Evolutionary conservation across 306 rosid genomes (phyloP).

Genomic region (Cicer cuneatum): DNA sequence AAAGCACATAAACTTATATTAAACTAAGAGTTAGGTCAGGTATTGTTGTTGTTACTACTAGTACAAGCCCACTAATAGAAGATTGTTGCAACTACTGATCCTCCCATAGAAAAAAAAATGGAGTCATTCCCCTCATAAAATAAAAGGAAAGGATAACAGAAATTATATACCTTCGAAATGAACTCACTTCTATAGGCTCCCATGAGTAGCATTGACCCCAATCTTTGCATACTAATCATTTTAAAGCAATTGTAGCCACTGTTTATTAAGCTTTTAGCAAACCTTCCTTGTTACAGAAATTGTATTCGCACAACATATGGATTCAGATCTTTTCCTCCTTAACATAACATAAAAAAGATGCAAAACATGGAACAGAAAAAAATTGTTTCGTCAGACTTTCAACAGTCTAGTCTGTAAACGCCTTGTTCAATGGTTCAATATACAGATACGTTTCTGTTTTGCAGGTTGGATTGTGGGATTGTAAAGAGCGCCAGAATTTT

Average conservation of each 20-base stretch:
- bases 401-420: conserved; percentile 11
- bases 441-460: conserved; percentile 33
- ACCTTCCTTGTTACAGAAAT: conserved; percentile 8
- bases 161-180: conserved; percentile 18
- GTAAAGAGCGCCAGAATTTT: conserved; percentile 68
- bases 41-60: conserved; percentile 4
- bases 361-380: background rate
- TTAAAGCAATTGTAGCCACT: conserved; percentile 28
- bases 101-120: background rate
- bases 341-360: conserved; percentile 9
- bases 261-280: conserved; percentile 20
- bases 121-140: background rate
- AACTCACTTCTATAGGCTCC: conserved; percentile 17
- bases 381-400: conserved; percentile 7
- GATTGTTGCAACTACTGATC: conserved; percentile 5
- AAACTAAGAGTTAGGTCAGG: conserved; percentile 9
- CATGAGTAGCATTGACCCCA: conserved; percentile 29
- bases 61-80: conserved; percentile 11
- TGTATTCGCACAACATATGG: conserved; percentile 24
- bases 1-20: background rate
- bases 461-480: conserved; percentile 92
- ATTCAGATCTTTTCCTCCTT: conserved; percentile 9
- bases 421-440: conserved; percentile 36
- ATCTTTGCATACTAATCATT: conserved; percentile 4
- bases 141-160: conserved; percentile 11